These are phyloP conservation scores for Pseudocercospora fijiensis DNA, from an alignment of 2,329 filamentous ascomycete species.

Conservation along the genomic window DNA sequence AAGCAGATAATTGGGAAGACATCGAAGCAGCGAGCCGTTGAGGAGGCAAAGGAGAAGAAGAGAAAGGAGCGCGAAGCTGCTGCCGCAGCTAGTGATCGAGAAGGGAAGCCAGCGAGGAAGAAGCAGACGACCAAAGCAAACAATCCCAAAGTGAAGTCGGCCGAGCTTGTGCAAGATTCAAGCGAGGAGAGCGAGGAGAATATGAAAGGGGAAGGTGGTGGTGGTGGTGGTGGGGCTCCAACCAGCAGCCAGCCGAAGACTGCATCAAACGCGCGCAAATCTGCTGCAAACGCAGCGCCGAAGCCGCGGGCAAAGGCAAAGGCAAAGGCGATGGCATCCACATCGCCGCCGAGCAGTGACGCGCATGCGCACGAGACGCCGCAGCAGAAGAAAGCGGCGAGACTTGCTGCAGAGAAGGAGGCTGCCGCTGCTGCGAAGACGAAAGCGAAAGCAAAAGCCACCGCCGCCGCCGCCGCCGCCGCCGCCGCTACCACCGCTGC, in stretches of 20 bases:
- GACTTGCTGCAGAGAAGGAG: conserved; percentile 20
- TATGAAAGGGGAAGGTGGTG: no score
- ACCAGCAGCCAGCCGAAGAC: conserved; percentile 27
- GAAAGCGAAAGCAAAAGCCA: conserved; percentile 7
- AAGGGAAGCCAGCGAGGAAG: conserved; percentile 33
- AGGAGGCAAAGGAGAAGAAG: conserved; percentile 50
- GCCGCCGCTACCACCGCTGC: background rate
- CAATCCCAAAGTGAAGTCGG: conserved; percentile 52
- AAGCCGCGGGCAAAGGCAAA: conserved; percentile 23
- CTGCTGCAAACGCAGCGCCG: conserved; percentile 19
- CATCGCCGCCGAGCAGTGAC: conserved; percentile 28
- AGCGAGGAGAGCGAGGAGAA: conserved; percentile 45
- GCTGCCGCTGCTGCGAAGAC: background rate
- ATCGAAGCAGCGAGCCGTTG: conserved; percentile 37
- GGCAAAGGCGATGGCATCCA: conserved; percentile 5
- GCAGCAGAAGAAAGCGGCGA: conserved; percentile 18
- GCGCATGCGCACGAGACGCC: conserved; percentile 27
- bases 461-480: background rate
- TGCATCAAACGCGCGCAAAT: conserved; percentile 17
- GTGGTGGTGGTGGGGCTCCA: conserved; percentile 24
- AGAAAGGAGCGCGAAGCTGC: conserved; percentile 42
- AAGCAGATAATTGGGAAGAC: conserved; percentile 40
- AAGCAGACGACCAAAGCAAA: conserved; percentile 36
- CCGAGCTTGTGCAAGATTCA: conserved; percentile 55
- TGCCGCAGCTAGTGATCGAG: conserved; percentile 32